Conservation (phyloP, 768 basidiomycete genomes). For the Boletellus ananiceps region DNA sequence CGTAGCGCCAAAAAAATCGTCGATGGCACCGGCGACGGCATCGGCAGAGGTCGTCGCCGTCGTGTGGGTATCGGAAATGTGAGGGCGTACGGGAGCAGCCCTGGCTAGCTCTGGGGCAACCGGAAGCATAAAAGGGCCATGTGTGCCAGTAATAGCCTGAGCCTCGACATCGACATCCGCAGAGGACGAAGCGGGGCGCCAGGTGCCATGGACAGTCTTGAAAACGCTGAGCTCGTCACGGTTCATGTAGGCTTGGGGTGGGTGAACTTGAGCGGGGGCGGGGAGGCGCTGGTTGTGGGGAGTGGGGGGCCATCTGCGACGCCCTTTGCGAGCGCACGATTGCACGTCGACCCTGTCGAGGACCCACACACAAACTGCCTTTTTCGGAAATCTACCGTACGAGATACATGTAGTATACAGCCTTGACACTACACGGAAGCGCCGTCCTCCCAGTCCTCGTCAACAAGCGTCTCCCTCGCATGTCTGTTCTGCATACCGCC, state of each 20-base stretch:
- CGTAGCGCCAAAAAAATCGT: constrained; percentile 30
- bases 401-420: background rate
- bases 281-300: background rate
- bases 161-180: constrained; percentile 12
- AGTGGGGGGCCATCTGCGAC: background rate
- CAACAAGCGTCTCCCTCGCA: constrained; percentile 9
- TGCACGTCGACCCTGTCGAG: background rate
- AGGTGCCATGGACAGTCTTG: constrained; percentile 13
- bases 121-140: constrained; percentile 6
- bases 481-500: constrained; percentile 17
- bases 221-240: background rate
- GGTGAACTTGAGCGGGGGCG: too few relatives aligned
- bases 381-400: background rate
- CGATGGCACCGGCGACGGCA: constrained; percentile 10
- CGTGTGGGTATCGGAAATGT: background rate
- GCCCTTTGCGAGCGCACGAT: background rate
- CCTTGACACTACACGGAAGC: constrained; percentile 16
- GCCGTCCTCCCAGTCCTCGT: constrained; percentile 32
- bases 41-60: too few relatives aligned
- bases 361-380: constrained; percentile 6
- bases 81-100: constrained; percentile 2
- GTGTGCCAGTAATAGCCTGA: constrained; percentile 11
- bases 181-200: constrained; percentile 11
- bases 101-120: constrained; percentile 3
- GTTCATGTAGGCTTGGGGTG: background rate